phyloP scores from a whole-genome alignment of 176 grass and related monocot species.

The Triticum urartu region DNA sequence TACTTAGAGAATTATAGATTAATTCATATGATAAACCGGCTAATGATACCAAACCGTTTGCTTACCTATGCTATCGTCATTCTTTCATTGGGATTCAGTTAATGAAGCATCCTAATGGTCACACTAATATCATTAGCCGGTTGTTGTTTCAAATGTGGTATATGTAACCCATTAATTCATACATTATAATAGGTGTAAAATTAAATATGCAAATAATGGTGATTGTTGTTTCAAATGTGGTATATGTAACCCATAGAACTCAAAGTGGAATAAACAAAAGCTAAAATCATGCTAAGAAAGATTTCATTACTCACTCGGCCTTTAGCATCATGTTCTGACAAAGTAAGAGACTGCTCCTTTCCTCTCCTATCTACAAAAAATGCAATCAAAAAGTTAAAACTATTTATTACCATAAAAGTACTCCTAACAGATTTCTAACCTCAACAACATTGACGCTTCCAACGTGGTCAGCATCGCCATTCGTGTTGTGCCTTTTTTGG shows the following conservation, averaged over 20 bases:
- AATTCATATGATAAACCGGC: not conserved
- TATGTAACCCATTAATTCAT: too few relatives aligned
- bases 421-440: not conserved
- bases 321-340: conserved; percentile 13
- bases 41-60: not conserved
- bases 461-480: not conserved
- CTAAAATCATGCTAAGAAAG: not conserved
- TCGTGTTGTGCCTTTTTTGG: conserved; percentile 5
- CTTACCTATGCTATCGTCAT: not conserved
- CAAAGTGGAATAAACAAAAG: not conserved
- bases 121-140: too few relatives aligned
- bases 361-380: conserved; percentile 11
- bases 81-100: too few relatives aligned
- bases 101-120: too few relatives aligned
- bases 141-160: too few relatives aligned
- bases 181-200: not conserved
- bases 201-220: not conserved
- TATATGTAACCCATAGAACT: not conserved
- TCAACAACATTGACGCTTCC: not conserved
- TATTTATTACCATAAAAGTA: not conserved
- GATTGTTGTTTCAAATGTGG: not conserved
- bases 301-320: conserved; percentile 18
- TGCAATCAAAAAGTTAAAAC: not conserved
- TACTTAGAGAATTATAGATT: not conserved
- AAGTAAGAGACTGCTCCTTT: not conserved